Evolutionary conservation across 257 asterid genomes (phyloP).

Genomic region (Parsonsia alboflavescens): DNA sequence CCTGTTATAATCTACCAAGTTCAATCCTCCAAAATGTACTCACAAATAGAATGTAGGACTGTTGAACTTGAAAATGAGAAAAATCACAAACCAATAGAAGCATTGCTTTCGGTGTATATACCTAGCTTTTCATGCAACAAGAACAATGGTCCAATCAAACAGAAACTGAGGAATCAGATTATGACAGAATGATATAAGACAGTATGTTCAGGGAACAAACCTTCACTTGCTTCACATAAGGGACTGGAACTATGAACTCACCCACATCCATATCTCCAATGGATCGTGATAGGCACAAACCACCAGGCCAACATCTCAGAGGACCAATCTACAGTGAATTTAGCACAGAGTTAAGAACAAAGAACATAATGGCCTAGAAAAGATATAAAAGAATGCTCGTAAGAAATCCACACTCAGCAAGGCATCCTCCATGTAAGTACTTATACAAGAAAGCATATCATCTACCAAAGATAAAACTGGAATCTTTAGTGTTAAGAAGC

Average conservation of each 20-base stretch:
- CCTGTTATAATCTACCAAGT: not conserved
- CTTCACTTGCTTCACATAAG: constrained; percentile 98
- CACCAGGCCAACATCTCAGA: constrained; percentile 99
- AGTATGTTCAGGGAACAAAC: constrained; percentile 32
- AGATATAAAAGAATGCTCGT: not conserved
- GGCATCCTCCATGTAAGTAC: not conserved
- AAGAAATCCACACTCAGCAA: not conserved
- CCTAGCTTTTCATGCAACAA: not conserved
- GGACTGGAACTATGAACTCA: constrained; percentile 93
- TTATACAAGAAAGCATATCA: not conserved
- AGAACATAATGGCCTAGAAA: not conserved
- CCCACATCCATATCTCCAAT: constrained; percentile 99
- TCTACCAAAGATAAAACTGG: not conserved
- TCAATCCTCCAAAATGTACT: not conserved
- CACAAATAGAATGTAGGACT: not conserved
- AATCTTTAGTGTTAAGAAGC: not conserved
- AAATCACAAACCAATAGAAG: not conserved
- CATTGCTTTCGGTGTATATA: not conserved
- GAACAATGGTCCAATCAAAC: constrained; percentile 6
- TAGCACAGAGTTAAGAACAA: constrained; percentile 15
- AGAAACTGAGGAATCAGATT: not conserved
- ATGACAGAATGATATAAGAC: not conserved
- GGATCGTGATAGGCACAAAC: constrained; percentile 93
- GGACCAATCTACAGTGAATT: constrained; percentile 77
- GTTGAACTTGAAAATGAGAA: not conserved